Evolutionary conservation across 441 rosid species (phyloP).

Genomic region (Pelargonium myrrhifolium): DNA sequence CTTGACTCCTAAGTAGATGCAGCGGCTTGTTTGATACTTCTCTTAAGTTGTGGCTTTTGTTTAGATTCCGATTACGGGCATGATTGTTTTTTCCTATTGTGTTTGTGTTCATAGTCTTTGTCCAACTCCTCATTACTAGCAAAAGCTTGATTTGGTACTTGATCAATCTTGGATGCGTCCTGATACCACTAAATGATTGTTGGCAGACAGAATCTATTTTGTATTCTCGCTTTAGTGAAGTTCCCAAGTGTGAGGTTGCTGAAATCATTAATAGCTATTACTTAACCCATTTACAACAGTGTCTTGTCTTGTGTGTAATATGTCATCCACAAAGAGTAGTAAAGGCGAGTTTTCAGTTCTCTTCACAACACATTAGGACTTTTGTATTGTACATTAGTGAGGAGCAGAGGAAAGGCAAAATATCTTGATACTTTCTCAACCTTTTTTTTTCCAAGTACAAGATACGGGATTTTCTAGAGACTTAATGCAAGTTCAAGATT

Average conservation of each 20-base stretch:
- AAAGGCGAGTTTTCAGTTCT: too few species aligned
- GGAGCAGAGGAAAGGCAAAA: neutral
- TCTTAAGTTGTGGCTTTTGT: too few species aligned
- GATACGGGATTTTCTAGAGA: neutral
- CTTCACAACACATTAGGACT: too few species aligned
- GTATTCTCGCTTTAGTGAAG: neutral
- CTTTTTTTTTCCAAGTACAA: neutral
- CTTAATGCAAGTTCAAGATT: neutral
- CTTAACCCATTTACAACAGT: neutral
- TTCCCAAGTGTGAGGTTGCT: neutral
- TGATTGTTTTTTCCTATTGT: too few species aligned
- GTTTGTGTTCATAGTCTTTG: too few species aligned
- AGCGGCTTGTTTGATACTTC: neutral
- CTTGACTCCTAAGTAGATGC: too few species aligned
- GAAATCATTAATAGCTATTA: neutral
- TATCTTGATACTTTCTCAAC: neutral
- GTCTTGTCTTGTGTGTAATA: neutral
- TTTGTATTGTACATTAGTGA: neutral
- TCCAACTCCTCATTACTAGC: too few species aligned
- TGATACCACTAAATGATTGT: neutral
- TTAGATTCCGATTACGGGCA: too few species aligned
- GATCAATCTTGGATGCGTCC: neutral
- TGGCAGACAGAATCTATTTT: slow-evolving; percentile 2
- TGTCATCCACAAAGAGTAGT: neutral
- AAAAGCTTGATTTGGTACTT: too few species aligned